Percentiles rank a stretch among this genome's conserved stretches.
phyloP scores from a whole-genome alignment of 2,329 filamentous ascomycete species.

The Exophiala sp. region DNA sequence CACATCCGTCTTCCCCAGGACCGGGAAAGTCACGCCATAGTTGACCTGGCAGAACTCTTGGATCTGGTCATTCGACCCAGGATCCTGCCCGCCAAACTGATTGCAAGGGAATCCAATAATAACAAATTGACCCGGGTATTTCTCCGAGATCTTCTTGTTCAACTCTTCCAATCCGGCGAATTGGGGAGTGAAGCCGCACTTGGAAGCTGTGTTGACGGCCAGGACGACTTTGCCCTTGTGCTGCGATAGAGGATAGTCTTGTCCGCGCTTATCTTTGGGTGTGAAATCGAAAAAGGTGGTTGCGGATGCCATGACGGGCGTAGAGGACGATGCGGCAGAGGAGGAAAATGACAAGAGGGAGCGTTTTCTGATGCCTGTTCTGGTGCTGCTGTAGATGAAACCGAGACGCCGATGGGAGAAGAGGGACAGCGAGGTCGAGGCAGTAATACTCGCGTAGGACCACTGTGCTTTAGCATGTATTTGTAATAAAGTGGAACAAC shows the following conservation, averaged over 20 bases:
- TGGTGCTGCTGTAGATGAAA: not conserved
- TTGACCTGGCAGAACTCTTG: constrained; percentile 84
- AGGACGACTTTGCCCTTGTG: constrained; percentile 91
- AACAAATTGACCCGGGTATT: constrained; percentile 69
- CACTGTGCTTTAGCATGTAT: not conserved
- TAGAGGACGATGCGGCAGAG: not conserved
- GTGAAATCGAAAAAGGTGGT: constrained; percentile 78
- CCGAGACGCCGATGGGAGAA: not conserved
- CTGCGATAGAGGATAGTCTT: constrained; percentile 61
- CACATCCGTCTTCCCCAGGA: constrained; percentile 87
- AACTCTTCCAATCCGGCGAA: constrained; percentile 85
- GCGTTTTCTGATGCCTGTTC: not conserved
- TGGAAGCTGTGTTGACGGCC: constrained; percentile 94
- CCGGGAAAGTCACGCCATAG: constrained; percentile 88
- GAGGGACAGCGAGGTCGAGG: not conserved
- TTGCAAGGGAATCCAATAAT: constrained; percentile 98
- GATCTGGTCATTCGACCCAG: constrained; percentile 73
- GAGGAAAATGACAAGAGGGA: not conserved
- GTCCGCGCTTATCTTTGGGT: constrained; percentile 72
- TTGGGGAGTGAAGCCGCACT: constrained; percentile 98
- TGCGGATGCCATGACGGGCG: constrained; percentile 56
- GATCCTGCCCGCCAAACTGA: constrained; percentile 90
- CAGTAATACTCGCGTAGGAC: not conserved
- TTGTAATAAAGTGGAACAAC: not conserved
- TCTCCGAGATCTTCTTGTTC: constrained; percentile 68